Conservation (phyloP, 805 yeast species). For the Barnettozyma populi region DNA sequence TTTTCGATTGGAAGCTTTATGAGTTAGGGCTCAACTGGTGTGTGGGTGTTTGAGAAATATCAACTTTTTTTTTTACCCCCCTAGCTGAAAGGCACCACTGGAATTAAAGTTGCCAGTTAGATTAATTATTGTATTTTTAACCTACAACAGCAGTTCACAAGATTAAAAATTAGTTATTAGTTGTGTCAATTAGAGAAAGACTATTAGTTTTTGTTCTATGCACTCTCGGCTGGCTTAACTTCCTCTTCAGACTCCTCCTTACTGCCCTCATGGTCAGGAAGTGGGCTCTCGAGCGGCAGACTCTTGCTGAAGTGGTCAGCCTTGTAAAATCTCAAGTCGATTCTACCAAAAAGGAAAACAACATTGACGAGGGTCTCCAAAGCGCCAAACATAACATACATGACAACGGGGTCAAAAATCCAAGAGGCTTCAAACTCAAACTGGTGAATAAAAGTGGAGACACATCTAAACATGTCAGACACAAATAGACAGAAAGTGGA, state of each 20-base stretch:
- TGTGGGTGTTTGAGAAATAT: neutral
- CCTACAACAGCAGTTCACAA: neutral
- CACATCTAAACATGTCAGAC: slow-evolving; percentile 46
- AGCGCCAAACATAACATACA: slow-evolving; percentile 67
- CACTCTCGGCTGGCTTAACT: neutral
- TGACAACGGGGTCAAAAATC: slow-evolving; percentile 51
- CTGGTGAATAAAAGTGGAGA: slow-evolving; percentile 37
- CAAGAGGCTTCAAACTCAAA: slow-evolving; percentile 32
- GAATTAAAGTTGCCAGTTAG: no score
- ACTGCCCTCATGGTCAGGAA: neutral
- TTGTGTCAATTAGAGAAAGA: neutral
- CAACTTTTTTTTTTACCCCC: no score
- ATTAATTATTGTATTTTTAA: no score
- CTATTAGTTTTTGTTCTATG: neutral
- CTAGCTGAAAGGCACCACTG: no score
- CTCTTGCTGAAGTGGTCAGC: slow-evolving; percentile 44
- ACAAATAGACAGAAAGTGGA: slow-evolving; percentile 46
- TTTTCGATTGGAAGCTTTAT: neutral
- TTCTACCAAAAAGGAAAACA: slow-evolving; percentile 55
- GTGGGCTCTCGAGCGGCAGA: neutral
- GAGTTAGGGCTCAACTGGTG: neutral
- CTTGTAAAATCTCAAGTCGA: slow-evolving; percentile 74
- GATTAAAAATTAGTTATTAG: neutral
- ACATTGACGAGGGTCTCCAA: slow-evolving; percentile 55
- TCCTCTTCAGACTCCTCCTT: neutral